phyloP scores from a whole-genome alignment of 805 yeast species.

The Candida krabiensis region DNA sequence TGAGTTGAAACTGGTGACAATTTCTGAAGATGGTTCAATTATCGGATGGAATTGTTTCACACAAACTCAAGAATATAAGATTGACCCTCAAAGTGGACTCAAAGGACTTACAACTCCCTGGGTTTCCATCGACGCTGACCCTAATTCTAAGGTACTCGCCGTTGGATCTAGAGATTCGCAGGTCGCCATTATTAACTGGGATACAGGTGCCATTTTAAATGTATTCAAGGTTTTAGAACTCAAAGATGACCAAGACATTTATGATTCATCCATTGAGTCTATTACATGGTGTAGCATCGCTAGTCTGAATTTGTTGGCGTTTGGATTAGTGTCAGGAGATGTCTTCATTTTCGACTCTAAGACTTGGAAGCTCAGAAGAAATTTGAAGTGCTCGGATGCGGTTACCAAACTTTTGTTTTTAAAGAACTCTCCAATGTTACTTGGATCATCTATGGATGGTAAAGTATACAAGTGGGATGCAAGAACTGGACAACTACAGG shows the following conservation, averaged over 20 bases:
- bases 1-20: slow-evolving; percentile 64
- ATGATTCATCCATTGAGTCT: slow-evolving; percentile 74
- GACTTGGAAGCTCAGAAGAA: slow-evolving; percentile 83
- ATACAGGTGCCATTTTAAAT: slow-evolving; percentile 69
- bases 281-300: slow-evolving; percentile 70
- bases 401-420: slow-evolving; percentile 77
- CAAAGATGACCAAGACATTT: slow-evolving; percentile 53
- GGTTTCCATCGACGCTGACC: slow-evolving; percentile 67
- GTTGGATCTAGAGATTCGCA: slow-evolving; percentile 89
- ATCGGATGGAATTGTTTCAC: slow-evolving; percentile 90
- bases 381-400: slow-evolving; percentile 72
- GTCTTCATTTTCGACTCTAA: slow-evolving; percentile 78
- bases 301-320: slow-evolving; percentile 64
- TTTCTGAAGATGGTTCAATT: slow-evolving; percentile 82
- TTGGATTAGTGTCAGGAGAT: slow-evolving; percentile 88
- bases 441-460: slow-evolving; percentile 84
- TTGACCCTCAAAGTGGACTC: slow-evolving; percentile 58
- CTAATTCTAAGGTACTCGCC: slow-evolving; percentile 55
- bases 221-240: slow-evolving; percentile 63
- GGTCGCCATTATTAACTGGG: slow-evolving; percentile 73
- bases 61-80: slow-evolving; percentile 64
- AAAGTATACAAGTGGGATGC: slow-evolving; percentile 84
- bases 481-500: slow-evolving; percentile 76
- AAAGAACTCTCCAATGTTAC: slow-evolving; percentile 50
- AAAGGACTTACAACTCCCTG: slow-evolving; percentile 83